Evolutionary conservation across 495 filamentous ascomycete species (phyloP).

Genomic region (Penicillium waksmanii): DNA sequence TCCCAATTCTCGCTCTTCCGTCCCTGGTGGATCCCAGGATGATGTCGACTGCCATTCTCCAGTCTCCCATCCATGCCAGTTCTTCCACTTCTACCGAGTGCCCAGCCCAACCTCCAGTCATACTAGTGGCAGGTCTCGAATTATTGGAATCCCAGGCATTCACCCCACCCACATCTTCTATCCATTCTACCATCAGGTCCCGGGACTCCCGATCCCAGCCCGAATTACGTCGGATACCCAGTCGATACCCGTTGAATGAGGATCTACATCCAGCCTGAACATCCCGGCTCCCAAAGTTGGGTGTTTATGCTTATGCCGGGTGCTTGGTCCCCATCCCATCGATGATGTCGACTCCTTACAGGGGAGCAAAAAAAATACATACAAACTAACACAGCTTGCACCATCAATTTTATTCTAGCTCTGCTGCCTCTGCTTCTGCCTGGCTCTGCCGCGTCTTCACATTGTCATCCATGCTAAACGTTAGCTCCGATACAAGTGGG

Average conservation of each 20-base stretch:
- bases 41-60: constrained; percentile 5
- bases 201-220: background rate
- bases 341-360: background rate
- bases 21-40: constrained; percentile 3
- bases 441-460: background rate
- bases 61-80: background rate
- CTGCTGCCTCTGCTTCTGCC: no score
- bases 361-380: background rate
- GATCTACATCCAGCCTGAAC: constrained; percentile 14
- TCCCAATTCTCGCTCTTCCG: background rate
- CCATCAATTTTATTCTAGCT: no score
- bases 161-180: background rate
- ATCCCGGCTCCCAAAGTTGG: constrained; percentile 11
- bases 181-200: background rate
- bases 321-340: background rate
- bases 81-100: background rate
- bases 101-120: background rate
- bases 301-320: background rate
- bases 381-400: background rate
- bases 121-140: constrained; percentile 9
- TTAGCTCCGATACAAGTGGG: constrained; percentile 24
- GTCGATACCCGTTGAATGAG: constrained; percentile 15
- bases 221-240: constrained; percentile 17
- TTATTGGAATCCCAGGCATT: background rate
- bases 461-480: background rate